Percentiles rank a stretch among this genome's conserved stretches.
Conservation (phyloP, 345 rosid genomes). For the Linum usitatissimum region DNA sequence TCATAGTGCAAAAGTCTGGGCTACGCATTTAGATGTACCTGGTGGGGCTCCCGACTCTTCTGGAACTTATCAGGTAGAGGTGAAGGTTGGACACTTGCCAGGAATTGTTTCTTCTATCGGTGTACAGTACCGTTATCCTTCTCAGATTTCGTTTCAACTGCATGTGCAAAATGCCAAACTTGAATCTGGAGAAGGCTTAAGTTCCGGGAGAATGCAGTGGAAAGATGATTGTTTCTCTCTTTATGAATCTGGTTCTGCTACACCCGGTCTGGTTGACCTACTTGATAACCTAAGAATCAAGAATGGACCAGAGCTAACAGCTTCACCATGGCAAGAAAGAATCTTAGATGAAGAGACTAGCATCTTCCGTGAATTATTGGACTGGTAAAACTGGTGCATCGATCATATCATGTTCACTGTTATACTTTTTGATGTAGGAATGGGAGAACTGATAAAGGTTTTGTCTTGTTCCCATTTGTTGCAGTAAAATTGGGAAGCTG, state of each 20-base stretch:
- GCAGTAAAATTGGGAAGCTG: constrained; percentile 90
- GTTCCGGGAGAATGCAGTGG: constrained; percentile 39
- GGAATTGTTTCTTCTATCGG: constrained; percentile 67
- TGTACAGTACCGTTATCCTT: constrained; percentile 29
- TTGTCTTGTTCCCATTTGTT: constrained; percentile 8
- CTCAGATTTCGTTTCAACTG: constrained; percentile 36
- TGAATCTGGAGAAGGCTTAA: constrained; percentile 24
- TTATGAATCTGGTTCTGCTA: constrained; percentile 26
- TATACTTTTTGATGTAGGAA: constrained; percentile 2
- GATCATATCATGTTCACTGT: constrained; percentile 4
- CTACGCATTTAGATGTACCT: constrained; percentile 34
- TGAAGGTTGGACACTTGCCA: constrained; percentile 47
- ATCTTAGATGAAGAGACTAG: constrained; percentile 46
- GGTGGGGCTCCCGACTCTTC: constrained; percentile 17
- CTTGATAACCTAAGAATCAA: constrained; percentile 23
- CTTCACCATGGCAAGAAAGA: constrained; percentile 42
- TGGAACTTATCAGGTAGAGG: constrained; percentile 33
- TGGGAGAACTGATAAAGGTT: constrained; percentile 1
- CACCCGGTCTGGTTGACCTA: constrained; percentile 24
- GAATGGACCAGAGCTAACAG: constrained; percentile 22
- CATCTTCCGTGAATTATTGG: constrained; percentile 41
- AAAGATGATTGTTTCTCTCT: constrained; percentile 36
- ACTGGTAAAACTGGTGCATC: constrained; percentile 39
- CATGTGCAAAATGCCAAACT: constrained; percentile 17
- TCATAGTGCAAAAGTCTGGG: constrained; percentile 50